phyloP scores from a whole-genome alignment of 352 stramenopile species.

The Globisporangium cylindrosporum region DNA sequence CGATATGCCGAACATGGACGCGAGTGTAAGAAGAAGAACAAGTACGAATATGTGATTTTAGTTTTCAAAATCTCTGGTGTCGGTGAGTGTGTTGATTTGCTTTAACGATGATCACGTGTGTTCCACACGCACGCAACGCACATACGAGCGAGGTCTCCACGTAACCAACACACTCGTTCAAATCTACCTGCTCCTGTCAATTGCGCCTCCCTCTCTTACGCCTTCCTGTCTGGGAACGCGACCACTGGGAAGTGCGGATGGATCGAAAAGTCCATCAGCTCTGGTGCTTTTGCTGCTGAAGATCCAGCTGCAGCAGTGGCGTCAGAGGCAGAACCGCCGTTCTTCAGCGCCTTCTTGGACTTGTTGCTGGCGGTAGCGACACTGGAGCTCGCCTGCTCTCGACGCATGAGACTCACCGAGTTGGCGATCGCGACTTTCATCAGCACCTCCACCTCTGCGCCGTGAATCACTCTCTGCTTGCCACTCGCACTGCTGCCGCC shows the following conservation, averaged over 20 bases:
- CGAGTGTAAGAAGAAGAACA: neutral
- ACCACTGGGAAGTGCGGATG: constrained; percentile 73
- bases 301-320: neutral
- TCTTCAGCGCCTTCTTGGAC: constrained; percentile 28
- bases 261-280: constrained; percentile 57
- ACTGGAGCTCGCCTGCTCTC: constrained; percentile 28
- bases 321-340: constrained; percentile 4
- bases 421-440: constrained; percentile 67
- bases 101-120: neutral
- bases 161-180: neutral
- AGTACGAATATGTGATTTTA: constrained; percentile 4
- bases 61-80: constrained; percentile 5
- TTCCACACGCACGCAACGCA: neutral
- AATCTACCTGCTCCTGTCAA: neutral
- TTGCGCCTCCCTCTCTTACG: neutral
- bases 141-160: neutral
- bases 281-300: constrained; percentile 15
- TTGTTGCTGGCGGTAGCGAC: constrained; percentile 14
- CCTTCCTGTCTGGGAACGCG: constrained; percentile 29
- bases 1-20: neutral
- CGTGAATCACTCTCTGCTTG: constrained; percentile 22
- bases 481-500: constrained; percentile 11
- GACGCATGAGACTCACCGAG: constrained; percentile 52
- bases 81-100: neutral
- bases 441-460: constrained; percentile 49